Percentiles rank a stretch among this genome's conserved stretches.
phyloP scores from a whole-genome alignment of 192 early-diverging fungal genomes.

The Coemansia sp. region DNA sequence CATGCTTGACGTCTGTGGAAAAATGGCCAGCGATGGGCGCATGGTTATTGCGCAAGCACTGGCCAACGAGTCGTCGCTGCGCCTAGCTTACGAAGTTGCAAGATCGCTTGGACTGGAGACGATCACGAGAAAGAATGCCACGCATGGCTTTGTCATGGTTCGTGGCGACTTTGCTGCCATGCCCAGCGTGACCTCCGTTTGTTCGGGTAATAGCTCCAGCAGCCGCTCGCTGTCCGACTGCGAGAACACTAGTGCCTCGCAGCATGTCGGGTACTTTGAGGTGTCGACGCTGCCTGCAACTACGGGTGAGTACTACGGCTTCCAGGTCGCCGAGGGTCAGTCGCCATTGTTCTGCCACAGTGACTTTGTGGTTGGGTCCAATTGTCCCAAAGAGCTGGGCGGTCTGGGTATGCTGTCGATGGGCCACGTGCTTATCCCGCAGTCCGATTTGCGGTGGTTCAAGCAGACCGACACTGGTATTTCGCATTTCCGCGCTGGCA shows the following conservation, averaged over 20 bases:
- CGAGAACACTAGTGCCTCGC: background rate
- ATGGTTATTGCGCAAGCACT: constrained; percentile 31
- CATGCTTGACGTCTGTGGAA: constrained; percentile 42
- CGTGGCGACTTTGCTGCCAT: constrained; percentile 25
- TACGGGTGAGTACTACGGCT: constrained; percentile 41
- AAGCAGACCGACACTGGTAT: constrained; percentile 96
- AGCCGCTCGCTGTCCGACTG: background rate
- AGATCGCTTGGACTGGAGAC: constrained; percentile 48
- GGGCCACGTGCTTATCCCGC: constrained; percentile 98
- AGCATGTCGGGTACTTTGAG: constrained; percentile 23
- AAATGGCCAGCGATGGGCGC: constrained; percentile 18
- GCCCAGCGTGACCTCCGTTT: constrained; percentile 25
- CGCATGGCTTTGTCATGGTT: constrained; percentile 36
- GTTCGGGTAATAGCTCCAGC: constrained; percentile 7
- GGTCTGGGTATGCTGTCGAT: constrained; percentile 99
- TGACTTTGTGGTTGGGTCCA: constrained; percentile 58
- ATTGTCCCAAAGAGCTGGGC: constrained; percentile 91
- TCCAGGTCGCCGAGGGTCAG: constrained; percentile 47
- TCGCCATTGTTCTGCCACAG: constrained; percentile 55
- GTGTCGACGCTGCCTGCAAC: constrained; percentile 22
- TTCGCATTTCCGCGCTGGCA: constrained; percentile 97
- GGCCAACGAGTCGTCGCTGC: constrained; percentile 30
- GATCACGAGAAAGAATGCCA: constrained; percentile 21
- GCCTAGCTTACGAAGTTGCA: constrained; percentile 46
- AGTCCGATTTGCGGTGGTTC: constrained; percentile 95